Percentiles rank a stretch among this genome's conserved stretches.
These are phyloP conservation scores for Uronychia binucleata DNA, from an alignment of 73 alveolate species.

Conservation along the genomic window DNA sequence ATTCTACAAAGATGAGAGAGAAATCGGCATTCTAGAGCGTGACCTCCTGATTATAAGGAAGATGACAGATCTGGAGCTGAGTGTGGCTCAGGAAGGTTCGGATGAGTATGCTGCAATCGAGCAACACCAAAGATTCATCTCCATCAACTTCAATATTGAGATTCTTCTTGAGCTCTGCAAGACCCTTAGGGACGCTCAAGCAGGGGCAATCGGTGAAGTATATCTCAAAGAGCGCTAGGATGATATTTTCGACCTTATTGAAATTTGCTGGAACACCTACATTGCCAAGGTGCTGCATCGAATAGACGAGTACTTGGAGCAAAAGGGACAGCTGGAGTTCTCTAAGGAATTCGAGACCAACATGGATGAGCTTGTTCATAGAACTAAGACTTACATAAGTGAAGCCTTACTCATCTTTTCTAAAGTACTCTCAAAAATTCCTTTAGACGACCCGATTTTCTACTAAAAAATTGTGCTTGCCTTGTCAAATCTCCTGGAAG, in stretches of 20 bases:
- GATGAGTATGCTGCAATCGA: slow-evolving; percentile 46
- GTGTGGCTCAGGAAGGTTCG: slow-evolving; percentile 29
- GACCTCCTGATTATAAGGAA: slow-evolving; percentile 88
- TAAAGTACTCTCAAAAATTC: slow-evolving; percentile 53
- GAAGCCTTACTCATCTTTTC: slow-evolving; percentile 63
- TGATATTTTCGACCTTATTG: slow-evolving; percentile 54
- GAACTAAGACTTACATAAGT: slow-evolving; percentile 47
- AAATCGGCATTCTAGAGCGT: slow-evolving; percentile 86
- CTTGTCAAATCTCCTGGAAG: slow-evolving; percentile 73
- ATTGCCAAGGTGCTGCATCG: slow-evolving; percentile 49
- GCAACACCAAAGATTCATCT: slow-evolving; percentile 37
- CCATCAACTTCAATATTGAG: slow-evolving; percentile 53
- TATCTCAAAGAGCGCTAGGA: slow-evolving; percentile 66
- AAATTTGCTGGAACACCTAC: slow-evolving; percentile 54
- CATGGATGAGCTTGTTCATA: slow-evolving; percentile 53
- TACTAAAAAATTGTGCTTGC: slow-evolving; percentile 61
- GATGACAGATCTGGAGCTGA: slow-evolving; percentile 82
- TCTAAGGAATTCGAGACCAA: slow-evolving; percentile 45
- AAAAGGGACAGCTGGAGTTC: slow-evolving; percentile 52
- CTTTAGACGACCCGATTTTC: slow-evolving; percentile 59
- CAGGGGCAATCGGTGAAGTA: slow-evolving; percentile 77
- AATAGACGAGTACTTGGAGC: slow-evolving; percentile 58
- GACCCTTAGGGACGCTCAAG: slow-evolving; percentile 55
- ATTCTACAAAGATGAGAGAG: slow-evolving; percentile 88
- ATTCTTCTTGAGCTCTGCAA: slow-evolving; percentile 62